Conservation (phyloP, 2,329 filamentous ascomycete genomes). For the Sclerotinia sclerotiorum region DNA sequence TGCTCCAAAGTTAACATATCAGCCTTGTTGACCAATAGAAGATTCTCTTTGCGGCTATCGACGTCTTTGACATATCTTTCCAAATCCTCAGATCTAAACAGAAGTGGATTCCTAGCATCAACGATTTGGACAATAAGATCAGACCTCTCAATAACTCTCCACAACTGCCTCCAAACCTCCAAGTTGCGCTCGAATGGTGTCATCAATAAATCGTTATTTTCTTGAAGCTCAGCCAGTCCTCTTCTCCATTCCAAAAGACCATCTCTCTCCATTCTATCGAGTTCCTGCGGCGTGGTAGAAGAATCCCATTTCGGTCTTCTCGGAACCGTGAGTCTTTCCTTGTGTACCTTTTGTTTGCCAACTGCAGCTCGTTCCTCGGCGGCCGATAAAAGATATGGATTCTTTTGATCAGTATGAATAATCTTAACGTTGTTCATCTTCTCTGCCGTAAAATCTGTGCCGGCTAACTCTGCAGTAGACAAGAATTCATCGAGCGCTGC, state of each 20-base stretch:
- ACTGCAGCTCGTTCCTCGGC: constrained; percentile 77
- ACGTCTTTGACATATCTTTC: constrained; percentile 94
- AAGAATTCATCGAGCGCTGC: constrained; percentile 95
- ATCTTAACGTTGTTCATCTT: constrained; percentile 99
- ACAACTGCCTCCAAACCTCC: constrained; percentile 96
- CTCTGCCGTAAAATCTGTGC: constrained; percentile 97
- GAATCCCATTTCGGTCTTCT: constrained; percentile 86
- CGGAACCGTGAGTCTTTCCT: constrained; percentile 78
- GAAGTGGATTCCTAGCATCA: constrained; percentile 88
- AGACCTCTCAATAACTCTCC: constrained; percentile 95
- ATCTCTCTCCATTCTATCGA: constrained; percentile 77
- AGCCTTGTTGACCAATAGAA: constrained; percentile 95
- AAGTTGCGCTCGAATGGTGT: constrained; percentile 97
- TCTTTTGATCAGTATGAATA: constrained; percentile 93
- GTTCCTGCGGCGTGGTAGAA: constrained; percentile 75
- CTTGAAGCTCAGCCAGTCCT: constrained; percentile 86
- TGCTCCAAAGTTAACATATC: constrained; percentile 96
- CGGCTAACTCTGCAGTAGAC: constrained; percentile 92
- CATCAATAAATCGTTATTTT: constrained; percentile 92
- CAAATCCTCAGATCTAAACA: constrained; percentile 92
- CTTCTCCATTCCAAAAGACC: constrained; percentile 84
- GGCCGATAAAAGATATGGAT: constrained; percentile 85
- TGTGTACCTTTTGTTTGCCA: constrained; percentile 81
- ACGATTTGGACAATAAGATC: constrained; percentile 98
- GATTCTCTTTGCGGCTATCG: constrained; percentile 81